Conservation (phyloP, 2,329 filamentous ascomycete genomes). For the Fusarium bactridioides region DNA sequence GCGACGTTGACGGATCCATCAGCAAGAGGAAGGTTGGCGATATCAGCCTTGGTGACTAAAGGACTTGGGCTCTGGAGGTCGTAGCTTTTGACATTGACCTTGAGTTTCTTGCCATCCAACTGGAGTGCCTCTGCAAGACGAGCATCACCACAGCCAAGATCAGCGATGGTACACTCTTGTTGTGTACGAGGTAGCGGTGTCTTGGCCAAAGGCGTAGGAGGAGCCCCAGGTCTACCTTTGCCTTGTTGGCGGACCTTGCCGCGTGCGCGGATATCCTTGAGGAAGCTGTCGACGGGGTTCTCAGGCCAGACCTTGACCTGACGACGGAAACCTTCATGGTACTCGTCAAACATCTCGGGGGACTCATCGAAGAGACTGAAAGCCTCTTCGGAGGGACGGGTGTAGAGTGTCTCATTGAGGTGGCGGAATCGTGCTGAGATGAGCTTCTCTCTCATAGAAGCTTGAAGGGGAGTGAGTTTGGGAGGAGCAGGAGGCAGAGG, state of each 20-base stretch:
- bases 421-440: conserved; percentile 95
- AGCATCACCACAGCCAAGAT: conserved; percentile 93
- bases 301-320: conserved; percentile 97
- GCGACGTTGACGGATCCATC: conserved; percentile 83
- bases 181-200: conserved; percentile 74
- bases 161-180: conserved; percentile 80
- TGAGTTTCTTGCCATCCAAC: conserved; percentile 69
- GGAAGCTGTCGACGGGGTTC: conserved; percentile 92
- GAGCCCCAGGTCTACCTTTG: conserved; percentile 43
- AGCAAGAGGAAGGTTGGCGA: conserved; percentile 79
- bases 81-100: conserved; percentile 81
- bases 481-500: conserved; percentile 53
- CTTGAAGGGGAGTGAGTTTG: conserved; percentile 90
- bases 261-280: conserved; percentile 73
- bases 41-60: conserved; percentile 87
- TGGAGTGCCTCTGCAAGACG: conserved; percentile 76
- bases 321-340: conserved; percentile 94
- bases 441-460: conserved; percentile 93
- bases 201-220: conserved; percentile 39
- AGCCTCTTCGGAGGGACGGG: conserved; percentile 84
- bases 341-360: conserved; percentile 94
- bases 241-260: conserved; percentile 58
- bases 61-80: conserved; percentile 82
- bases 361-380: conserved; percentile 82
- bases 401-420: conserved; percentile 96